A percentile compares a stretch with the other conserved stretches of the same genome.
Conservation (phyloP, 129 eudicot species). For the Centrapalus pauciflorus region DNA sequence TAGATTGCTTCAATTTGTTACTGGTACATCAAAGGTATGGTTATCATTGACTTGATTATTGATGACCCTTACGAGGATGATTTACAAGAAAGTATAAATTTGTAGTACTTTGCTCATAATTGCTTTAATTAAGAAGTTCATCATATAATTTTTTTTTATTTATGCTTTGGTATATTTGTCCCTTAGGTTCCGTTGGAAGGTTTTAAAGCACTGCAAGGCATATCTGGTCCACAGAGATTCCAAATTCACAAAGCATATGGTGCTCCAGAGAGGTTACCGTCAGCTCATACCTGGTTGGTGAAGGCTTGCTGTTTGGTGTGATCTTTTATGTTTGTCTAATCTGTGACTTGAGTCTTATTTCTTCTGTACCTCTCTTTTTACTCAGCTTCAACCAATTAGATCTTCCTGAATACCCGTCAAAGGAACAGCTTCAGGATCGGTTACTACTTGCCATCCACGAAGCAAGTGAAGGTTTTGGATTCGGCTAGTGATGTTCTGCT, state of each 20-base stretch:
- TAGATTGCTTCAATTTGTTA: slow-evolving; percentile 89
- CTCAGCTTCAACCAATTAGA: slow-evolving; percentile 88
- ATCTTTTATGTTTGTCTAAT: not conserved
- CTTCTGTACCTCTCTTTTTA: not conserved
- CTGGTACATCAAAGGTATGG: slow-evolving; percentile 97
- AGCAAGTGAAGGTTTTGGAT: slow-evolving; percentile 99
- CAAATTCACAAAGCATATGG: slow-evolving; percentile 99
- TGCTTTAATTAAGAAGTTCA: too few species aligned
- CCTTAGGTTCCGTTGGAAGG: slow-evolving; percentile 94
- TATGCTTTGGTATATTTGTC: too few species aligned
- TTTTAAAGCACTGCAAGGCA: slow-evolving; percentile 92
- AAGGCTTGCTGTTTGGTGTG: not conserved
- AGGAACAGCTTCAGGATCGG: slow-evolving; percentile 94
- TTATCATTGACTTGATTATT: not conserved
- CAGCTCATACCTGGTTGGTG: slow-evolving; percentile 96
- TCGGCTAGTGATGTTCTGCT: slow-evolving; percentile 39
- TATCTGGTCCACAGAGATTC: slow-evolving; percentile 95
- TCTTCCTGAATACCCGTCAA: slow-evolving; percentile 90
- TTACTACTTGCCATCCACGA: slow-evolving; percentile 92
- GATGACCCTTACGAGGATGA: too few species aligned
- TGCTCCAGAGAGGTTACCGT: slow-evolving; percentile 94
- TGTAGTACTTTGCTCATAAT: too few species aligned
- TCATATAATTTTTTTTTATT: too few species aligned
- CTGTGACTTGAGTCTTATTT: not conserved
- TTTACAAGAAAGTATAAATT: too few species aligned